Base-by-base conservation (phyloP, 2,329 filamentous ascomycete genomes). In the Didymella segeticola region DNA sequence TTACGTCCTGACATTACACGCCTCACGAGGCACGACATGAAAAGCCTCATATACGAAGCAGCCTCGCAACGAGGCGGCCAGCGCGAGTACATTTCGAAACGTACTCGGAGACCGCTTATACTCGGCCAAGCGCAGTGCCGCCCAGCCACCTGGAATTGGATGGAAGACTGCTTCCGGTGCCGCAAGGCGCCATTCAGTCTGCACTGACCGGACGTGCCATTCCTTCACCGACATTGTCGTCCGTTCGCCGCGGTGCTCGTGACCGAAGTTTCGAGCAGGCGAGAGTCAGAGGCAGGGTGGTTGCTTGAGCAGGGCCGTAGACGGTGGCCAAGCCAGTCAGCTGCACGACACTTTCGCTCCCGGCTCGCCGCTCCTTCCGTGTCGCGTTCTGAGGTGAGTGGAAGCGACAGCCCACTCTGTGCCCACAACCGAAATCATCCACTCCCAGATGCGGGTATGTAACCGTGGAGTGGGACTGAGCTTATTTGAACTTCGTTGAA, bases 401-500 rank as follows among this genome's bases (percentile, higher is more conserved):
- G 51, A 57, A 58, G 57, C 60, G 60, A 62, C 58, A 62, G 56
- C 60, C 61, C 57, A 64, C 60, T 54, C 58, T 62, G 51, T 47
- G 57, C 58, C 62, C 60, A 63, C 55, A 58, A 34, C 51, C 60
- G 58, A 59, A 60, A 60, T 55, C 58, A 54, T 56, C 43, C 54
- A 54, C 56, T 60, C 62, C 64, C 63, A 63, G 60, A 66, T 57
- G 43, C 57, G 53, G 60, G 57, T 58, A 58, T 58, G 63, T 53
- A 64, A 64, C 60, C 62, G 62, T 58, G 61, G 42, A 61, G 64
- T 67, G 65, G 66, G 66, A 66, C 65, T 64, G 66, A 68, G 66
- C 66, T 69, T 69, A 69, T 64, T 68, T 62, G 58, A 53, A 69
- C 66, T 61, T 55, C 54, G 43, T 56, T 38, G 52, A 50, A 50